Conservation (phyloP, 352 stramenopile species). For the Phytophthora pisi region DNA sequence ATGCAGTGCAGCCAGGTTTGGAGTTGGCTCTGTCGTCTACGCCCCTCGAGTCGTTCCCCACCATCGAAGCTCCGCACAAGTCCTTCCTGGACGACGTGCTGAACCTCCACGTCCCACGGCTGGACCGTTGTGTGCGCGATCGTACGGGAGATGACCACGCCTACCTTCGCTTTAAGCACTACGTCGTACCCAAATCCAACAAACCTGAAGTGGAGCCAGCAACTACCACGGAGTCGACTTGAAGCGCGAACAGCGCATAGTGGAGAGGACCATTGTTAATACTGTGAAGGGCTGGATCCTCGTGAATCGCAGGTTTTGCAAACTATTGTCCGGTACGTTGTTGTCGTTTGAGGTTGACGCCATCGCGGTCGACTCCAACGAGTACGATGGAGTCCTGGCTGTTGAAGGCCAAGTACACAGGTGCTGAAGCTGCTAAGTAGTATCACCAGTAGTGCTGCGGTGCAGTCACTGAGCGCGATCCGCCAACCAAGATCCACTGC, state of each 20-base stretch:
- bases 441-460: no score
- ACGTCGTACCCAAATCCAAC: slow-evolving; percentile 47
- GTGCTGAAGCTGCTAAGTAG: no score
- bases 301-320: background rate
- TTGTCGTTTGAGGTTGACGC: no score
- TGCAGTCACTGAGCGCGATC: no score
- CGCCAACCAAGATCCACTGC: no score
- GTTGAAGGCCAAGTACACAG: no score
- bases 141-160: slow-evolving; percentile 79
- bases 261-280: slow-evolving; percentile 1
- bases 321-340: background rate
- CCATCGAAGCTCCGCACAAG: slow-evolving; percentile 61
- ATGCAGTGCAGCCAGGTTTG: slow-evolving; percentile 73
- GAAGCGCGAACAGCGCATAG: slow-evolving; percentile 1
- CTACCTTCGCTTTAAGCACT: slow-evolving; percentile 87
- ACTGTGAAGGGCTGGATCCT: background rate
- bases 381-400: no score
- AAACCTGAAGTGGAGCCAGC: slow-evolving; percentile 9
- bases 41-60: slow-evolving; percentile 64
- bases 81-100: slow-evolving; percentile 84
- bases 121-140: slow-evolving; percentile 84
- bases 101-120: slow-evolving; percentile 72
- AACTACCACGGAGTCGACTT: slow-evolving; percentile 16
- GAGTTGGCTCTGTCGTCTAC: slow-evolving; percentile 70
- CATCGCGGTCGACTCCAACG: no score